A percentile compares a stretch with the other conserved stretches of the same genome.
These are phyloP conservation scores for Senecio squalidus DNA, from an alignment of 140 eudicot species.

Conservation along the genomic window DNA sequence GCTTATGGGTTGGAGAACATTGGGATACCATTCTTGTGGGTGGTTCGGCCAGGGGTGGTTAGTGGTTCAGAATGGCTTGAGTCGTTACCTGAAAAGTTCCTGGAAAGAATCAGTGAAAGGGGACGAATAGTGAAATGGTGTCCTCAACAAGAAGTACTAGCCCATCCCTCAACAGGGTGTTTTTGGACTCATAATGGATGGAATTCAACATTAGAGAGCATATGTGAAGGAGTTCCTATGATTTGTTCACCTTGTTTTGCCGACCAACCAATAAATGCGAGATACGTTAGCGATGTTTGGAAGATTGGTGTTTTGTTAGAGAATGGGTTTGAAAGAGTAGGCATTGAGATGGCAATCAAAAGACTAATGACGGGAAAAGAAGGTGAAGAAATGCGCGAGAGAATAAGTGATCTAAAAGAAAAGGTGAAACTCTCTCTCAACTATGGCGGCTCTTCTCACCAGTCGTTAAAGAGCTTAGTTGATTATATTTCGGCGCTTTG, in stretches of 20 bases:
- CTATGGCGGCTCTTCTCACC: conserved; percentile 47
- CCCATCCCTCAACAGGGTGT: conserved; percentile 55
- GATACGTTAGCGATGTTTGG: conserved; percentile 55
- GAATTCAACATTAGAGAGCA: conserved; percentile 71
- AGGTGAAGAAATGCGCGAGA: conserved; percentile 40
- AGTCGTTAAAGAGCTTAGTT: conserved; percentile 26
- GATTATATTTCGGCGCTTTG: conserved; percentile 31
- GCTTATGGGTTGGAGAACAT: conserved; percentile 54
- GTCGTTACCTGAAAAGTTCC: conserved; percentile 35
- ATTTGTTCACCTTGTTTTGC: conserved; percentile 52
- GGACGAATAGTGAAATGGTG: conserved; percentile 69
- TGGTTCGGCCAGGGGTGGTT: conserved; percentile 53
- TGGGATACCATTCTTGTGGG: conserved; percentile 59
- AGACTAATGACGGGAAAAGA: conserved; percentile 37
- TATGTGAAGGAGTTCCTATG: conserved; percentile 76
- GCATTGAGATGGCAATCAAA: conserved; percentile 28
- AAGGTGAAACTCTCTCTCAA: conserved; percentile 22
- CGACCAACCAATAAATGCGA: conserved; percentile 55
- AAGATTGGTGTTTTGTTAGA: conserved; percentile 36
- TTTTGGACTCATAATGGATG: conserved; percentile 84
- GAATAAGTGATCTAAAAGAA: conserved; percentile 20
- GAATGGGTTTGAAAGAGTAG: conserved; percentile 19
- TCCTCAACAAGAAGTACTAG: conserved; percentile 60
- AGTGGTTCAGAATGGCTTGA: conserved; percentile 41
- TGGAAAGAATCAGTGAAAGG: conserved; percentile 30